A percentile compares a stretch with the other conserved stretches of the same genome.
These are phyloP conservation scores for Houttuynia cordata DNA, from an alignment of 164 flowering plant genomes.

Conservation along the genomic window DNA sequence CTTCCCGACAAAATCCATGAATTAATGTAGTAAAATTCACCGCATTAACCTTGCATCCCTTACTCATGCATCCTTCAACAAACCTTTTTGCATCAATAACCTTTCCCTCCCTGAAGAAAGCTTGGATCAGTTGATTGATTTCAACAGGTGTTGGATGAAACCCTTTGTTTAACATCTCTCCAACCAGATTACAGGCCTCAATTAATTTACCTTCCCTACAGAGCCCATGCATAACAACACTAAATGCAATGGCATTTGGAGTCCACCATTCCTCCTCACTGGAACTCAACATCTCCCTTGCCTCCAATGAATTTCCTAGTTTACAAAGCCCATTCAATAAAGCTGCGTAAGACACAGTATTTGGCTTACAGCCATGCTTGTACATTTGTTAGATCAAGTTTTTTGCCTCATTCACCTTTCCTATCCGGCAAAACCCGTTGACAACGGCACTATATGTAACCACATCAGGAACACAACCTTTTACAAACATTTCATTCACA, in stretches of 20 bases:
- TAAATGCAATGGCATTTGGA: conserved; percentile 78
- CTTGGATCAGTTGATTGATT: conserved; percentile 54
- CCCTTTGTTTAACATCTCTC: conserved; percentile 59
- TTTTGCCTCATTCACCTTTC: conserved; percentile 70
- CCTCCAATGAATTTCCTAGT: conserved; percentile 60
- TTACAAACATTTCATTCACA: conserved; percentile 59
- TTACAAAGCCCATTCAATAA: conserved; percentile 68
- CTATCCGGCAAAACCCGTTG: conserved; percentile 56
- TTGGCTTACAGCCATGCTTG: conserved; percentile 80
- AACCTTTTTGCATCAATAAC: conserved; percentile 50
- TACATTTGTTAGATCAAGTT: conserved; percentile 64
- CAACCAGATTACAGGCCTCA: conserved; percentile 66
- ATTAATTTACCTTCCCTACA: conserved; percentile 62
- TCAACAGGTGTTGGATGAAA: conserved; percentile 73
- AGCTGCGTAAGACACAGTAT: conserved; percentile 72
- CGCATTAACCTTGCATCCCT: conserved; percentile 73
- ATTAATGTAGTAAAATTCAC: conserved; percentile 71
- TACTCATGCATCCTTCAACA: conserved; percentile 65
- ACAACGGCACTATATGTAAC: conserved; percentile 79
- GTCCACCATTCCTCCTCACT: conserved; percentile 85
- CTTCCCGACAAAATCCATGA: conserved; percentile 70
- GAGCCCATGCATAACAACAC: conserved; percentile 82
- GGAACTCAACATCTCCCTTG: conserved; percentile 61
- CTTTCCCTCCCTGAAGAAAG: conserved; percentile 52
- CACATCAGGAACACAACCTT: conserved; percentile 77